Conservation (phyloP, 2,329 filamentous ascomycete species). For the Nigrospora osmanthi region DNA sequence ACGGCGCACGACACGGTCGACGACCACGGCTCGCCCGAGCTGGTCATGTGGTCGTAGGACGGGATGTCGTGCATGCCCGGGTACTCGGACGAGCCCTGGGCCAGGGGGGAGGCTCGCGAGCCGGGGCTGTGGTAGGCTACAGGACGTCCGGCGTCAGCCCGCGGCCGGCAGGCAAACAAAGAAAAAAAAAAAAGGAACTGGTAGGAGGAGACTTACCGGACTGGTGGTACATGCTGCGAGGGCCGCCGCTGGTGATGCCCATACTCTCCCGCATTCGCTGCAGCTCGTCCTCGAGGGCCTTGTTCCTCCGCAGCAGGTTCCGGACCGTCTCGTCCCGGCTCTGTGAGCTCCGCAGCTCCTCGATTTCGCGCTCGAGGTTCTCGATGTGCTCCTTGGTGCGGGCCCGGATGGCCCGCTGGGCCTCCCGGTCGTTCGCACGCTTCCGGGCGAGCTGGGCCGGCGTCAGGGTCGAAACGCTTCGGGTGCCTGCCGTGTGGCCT, state of each 20-base stretch:
- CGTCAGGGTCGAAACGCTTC: conserved; percentile 80
- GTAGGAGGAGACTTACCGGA: conserved; percentile 13
- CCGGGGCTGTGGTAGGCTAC: conserved; percentile 23
- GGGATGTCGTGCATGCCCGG: conserved; percentile 31
- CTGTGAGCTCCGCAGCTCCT: conserved; percentile 53
- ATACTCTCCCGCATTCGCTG: conserved; percentile 35
- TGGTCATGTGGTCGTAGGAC: conserved; percentile 31
- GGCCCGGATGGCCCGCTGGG: conserved; percentile 79
- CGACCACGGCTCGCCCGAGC: conserved; percentile 38
- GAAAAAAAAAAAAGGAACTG: too few species aligned
- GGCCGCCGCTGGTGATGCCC: conserved; percentile 26
- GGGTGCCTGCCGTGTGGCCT: conserved; percentile 38
- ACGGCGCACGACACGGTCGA: conserved; percentile 33
- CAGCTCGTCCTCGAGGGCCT: conserved; percentile 46
- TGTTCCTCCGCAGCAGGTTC: conserved; percentile 43
- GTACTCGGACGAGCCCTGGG: conserved; percentile 32
- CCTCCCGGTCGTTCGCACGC: conserved; percentile 84
- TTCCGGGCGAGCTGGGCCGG: conserved; percentile 85
- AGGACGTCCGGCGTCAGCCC: conserved; percentile 4
- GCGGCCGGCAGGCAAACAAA: neutral
- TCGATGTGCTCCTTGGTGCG: conserved; percentile 84
- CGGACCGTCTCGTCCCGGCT: conserved; percentile 43
- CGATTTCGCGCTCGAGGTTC: conserved; percentile 64
- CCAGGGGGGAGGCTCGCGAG: conserved; percentile 37
- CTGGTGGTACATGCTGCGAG: conserved; percentile 13